Percentiles rank a stretch among this genome's conserved stretches.
These are phyloP conservation scores for Eutrema yunnanense DNA, from an alignment of 345 rosid species.

Conservation along the genomic window DNA sequence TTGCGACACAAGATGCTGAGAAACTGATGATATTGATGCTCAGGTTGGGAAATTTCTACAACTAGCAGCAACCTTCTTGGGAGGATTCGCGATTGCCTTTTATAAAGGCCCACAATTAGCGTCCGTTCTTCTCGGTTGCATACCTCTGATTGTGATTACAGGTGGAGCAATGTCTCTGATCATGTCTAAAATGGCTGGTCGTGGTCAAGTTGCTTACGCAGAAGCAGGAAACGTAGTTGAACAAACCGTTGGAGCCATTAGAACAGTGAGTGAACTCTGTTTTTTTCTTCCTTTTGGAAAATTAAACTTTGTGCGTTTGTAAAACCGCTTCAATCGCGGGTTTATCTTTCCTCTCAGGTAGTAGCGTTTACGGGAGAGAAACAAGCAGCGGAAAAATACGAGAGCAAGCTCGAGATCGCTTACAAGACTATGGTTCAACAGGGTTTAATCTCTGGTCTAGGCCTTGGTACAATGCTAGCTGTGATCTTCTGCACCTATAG, in stretches of 20 bases:
- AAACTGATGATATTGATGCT: neutral
- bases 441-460: conserved; percentile 67
- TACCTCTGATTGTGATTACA: conserved; percentile 51
- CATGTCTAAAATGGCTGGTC: conserved; percentile 65
- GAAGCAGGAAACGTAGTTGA: conserved; percentile 85
- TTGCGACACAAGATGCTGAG: neutral
- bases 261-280: conserved; percentile 51
- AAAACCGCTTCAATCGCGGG: neutral
- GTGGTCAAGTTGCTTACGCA: conserved; percentile 73
- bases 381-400: conserved; percentile 53
- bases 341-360: conserved; percentile 37
- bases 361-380: conserved; percentile 91
- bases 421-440: conserved; percentile 51
- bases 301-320: neutral
- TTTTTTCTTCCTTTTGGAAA: neutral
- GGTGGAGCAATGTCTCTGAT: conserved; percentile 55
- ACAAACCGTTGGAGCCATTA: conserved; percentile 74
- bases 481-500: conserved; percentile 49
- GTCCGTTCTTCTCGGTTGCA: conserved; percentile 44
- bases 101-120: conserved; percentile 56
- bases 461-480: conserved; percentile 45
- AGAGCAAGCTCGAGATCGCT: conserved; percentile 50
- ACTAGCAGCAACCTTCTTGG: conserved; percentile 50
- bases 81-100: conserved; percentile 64
- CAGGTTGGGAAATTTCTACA: conserved; percentile 83